These are phyloP conservation scores for Knufia petricola DNA, from an alignment of 2,329 filamentous ascomycete genomes.

Conservation along the genomic window DNA sequence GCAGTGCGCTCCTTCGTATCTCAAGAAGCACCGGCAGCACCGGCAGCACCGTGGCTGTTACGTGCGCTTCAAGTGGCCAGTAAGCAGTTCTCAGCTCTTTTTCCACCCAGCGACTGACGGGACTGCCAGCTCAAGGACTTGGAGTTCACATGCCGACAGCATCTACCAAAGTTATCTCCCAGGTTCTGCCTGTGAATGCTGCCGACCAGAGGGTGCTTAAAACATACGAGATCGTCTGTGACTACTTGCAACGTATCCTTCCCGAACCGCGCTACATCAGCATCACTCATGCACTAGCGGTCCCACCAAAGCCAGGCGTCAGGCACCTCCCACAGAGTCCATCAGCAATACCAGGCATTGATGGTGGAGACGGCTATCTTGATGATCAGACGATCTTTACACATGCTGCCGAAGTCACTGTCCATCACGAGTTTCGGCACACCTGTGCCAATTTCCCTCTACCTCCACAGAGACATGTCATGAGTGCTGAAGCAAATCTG, in stretches of 20 bases:
- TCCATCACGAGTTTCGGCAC: constrained; percentile 47
- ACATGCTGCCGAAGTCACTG: constrained; percentile 49
- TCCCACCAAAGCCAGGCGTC: constrained; percentile 43
- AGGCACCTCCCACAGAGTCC: constrained; percentile 55
- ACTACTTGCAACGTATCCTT: constrained; percentile 5
- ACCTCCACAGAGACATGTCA: constrained; percentile 43
- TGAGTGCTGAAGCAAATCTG: constrained; percentile 45
- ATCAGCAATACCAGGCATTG: constrained; percentile 45
- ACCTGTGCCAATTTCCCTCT: constrained; percentile 17
- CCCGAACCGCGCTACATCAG: constrained; percentile 46
- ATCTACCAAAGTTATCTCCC: constrained; percentile 4
- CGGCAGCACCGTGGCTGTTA: not conserved
- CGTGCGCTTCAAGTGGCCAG: constrained; percentile 3
- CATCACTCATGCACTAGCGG: constrained; percentile 51
- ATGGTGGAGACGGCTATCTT: constrained; percentile 50
- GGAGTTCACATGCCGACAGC: not conserved
- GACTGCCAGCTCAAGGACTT: not conserved
- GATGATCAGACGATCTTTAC: constrained; percentile 47
- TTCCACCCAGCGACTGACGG: not conserved
- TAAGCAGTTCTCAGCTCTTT: not conserved
- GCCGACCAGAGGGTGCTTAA: constrained; percentile 2
- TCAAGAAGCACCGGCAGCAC: too few species aligned
- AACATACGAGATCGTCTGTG: constrained; percentile 7
- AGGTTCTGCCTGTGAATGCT: constrained; percentile 7
- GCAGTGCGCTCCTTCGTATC: too few species aligned